A percentile compares a stretch with the other conserved stretches of the same genome.
Evolutionary conservation across 2,329 filamentous ascomycete genomes (phyloP).

Genomic region (Arthroderma sp.): DNA sequence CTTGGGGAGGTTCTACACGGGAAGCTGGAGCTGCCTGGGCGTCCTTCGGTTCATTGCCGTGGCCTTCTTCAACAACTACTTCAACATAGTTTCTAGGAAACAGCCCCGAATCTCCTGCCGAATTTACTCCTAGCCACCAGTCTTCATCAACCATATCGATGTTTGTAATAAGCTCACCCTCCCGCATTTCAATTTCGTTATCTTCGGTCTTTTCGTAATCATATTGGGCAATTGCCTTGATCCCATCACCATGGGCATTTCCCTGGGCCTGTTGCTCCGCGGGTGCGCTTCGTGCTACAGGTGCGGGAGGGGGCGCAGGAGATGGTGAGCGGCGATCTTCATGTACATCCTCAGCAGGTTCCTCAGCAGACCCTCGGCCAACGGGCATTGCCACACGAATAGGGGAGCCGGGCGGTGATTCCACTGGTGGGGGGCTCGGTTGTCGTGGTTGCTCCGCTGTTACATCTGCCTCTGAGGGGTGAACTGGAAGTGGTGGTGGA

Average conservation of each 20-base stretch:
- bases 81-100: constrained; percentile 98
- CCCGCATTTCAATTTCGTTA: constrained; percentile 82
- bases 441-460: constrained; percentile 33
- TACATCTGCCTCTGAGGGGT: constrained; percentile 39
- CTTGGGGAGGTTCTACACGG: constrained; percentile 25
- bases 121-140: constrained; percentile 96
- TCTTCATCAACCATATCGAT: constrained; percentile 97
- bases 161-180: constrained; percentile 77
- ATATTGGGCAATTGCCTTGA: constrained; percentile 70
- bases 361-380: constrained; percentile 43
- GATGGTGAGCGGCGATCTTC: constrained; percentile 15
- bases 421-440: constrained; percentile 25
- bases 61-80: constrained; percentile 52
- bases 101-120: constrained; percentile 67
- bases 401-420: constrained; percentile 53
- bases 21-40: constrained; percentile 23
- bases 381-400: constrained; percentile 80
- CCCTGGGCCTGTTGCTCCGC: constrained; percentile 35
- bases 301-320: constrained; percentile 19
- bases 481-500: constrained; percentile 60
- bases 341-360: constrained; percentile 29
- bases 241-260: constrained; percentile 40
- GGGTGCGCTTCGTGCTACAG: neutral
- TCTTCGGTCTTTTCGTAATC: constrained; percentile 98
- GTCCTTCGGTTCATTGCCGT: constrained; percentile 19